A percentile compares a stretch with the other conserved stretches of the same genome.
These are phyloP conservation scores for Pseudogymnoascus sp. DNA, from an alignment of 2,329 filamentous ascomycete species.

Conservation along the genomic window DNA sequence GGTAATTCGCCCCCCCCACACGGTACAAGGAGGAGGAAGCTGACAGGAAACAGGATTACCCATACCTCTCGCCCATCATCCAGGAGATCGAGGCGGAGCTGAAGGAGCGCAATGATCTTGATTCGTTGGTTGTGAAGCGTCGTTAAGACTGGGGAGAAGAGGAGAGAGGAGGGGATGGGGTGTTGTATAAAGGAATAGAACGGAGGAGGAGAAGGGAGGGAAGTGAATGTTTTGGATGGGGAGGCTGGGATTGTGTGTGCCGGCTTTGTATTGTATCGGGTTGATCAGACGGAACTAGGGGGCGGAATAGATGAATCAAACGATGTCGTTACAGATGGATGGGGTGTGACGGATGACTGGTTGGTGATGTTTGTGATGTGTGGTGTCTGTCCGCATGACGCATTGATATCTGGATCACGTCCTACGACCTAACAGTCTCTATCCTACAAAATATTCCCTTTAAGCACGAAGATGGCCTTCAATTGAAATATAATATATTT, in stretches of 20 bases:
- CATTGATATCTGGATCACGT: background rate
- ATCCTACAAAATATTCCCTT: background rate
- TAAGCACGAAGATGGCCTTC: background rate
- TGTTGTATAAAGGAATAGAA: background rate
- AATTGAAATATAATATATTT: background rate
- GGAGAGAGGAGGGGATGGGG: background rate
- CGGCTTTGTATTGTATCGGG: constrained; percentile 1
- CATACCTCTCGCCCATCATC: constrained; percentile 61
- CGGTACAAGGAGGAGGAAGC: background rate
- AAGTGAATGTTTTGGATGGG: background rate
- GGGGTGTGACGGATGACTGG: background rate
- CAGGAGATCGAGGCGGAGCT: constrained; percentile 58
- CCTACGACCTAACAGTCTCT: background rate
- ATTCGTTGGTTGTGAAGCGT: constrained; percentile 50
- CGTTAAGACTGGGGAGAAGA: background rate
- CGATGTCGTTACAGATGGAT: background rate
- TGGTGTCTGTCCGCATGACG: background rate
- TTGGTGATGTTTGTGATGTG: background rate
- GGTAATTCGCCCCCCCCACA: constrained; percentile 35
- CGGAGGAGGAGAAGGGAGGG: background rate
- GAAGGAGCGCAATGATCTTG: constrained; percentile 59
- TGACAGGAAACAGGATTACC: constrained; percentile 44
- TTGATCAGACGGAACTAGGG: background rate
- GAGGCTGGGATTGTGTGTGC: background rate
- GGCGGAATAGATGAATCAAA: background rate